Conservation (phyloP, 148 eudicot species). For the Mesembryanthemum crystallinum region DNA sequence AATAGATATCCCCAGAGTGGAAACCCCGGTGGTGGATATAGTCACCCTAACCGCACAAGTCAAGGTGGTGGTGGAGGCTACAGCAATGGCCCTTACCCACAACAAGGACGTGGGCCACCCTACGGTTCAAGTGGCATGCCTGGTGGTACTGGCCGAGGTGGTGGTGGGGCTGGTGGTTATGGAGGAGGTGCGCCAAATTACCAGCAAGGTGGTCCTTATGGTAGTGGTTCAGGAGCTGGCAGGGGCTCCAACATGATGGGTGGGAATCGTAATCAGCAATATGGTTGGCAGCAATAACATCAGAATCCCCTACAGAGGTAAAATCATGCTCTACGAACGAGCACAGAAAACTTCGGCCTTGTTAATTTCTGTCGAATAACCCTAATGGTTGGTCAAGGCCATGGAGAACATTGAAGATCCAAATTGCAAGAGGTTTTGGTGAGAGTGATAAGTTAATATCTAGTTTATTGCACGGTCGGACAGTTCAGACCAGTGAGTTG, state of each 20-base stretch:
- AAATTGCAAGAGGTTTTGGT: background rate
- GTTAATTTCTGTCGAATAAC: background rate
- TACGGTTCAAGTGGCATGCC: conserved; percentile 50
- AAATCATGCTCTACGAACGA: background rate
- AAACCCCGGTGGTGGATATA: conserved; percentile 47
- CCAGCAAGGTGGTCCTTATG: conserved; percentile 46
- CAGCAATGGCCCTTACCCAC: conserved; percentile 51
- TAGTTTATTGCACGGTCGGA: background rate
- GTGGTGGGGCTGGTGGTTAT: conserved; percentile 57
- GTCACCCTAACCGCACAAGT: conserved; percentile 52
- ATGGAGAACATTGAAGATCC: background rate
- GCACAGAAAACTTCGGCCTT: background rate
- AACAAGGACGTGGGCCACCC: conserved; percentile 68
- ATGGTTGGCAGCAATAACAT: conserved; percentile 48
- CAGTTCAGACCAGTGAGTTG: background rate
- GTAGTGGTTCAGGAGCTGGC: conserved; percentile 51
- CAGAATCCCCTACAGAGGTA: background rate
- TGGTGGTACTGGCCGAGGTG: conserved; percentile 50
- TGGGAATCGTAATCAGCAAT: conserved; percentile 51
- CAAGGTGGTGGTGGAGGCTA: conserved; percentile 46
- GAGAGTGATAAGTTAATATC: background rate
- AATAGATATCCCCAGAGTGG: conserved; percentile 57
- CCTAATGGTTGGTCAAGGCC: background rate
- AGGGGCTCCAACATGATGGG: conserved; percentile 53
- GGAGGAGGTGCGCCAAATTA: conserved; percentile 42